Evolutionary conservation across 78 protist genomes (phyloP), one percentile per base, ranked within the genome.

Genomic region (Reticulomyxa filosa): DNA sequence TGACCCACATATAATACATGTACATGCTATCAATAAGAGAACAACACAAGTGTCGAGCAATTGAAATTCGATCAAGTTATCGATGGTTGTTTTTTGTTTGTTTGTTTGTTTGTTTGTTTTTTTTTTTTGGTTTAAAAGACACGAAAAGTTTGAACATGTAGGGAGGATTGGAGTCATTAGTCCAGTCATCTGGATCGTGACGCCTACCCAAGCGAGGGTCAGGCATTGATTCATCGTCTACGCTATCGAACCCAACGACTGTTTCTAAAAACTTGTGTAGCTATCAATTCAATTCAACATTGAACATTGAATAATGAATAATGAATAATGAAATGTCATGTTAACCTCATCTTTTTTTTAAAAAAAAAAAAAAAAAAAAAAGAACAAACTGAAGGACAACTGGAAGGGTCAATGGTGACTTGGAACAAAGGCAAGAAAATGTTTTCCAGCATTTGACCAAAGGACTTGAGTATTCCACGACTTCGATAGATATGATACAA

Each of bases 401-500:
- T 6, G 13, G 37, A 0, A 17, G 72, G 63, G 34, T 53, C 46
- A n/a, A 0, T 3, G 17, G 63, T 33, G 17, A 69, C 97, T 37
- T 86, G 88, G 29, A 90, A 93, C 30, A 93, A 78, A 11, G 97
- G 98, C 39, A 30, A 62, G 81, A 93, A 93, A 11, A 93, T 42
- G 76, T 89, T 67, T 2, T n/a, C 17, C 25, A 86, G 30, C 62
- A 83, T 52, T 36, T 68, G 79, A 17, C 59, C 61, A 66, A 89
- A 84, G 36, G 29, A 56, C 5, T 62, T n/a, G 1, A 87, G 59
- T 22, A 8, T n/a, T 4, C 78, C 72, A 0, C 32, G 33, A 42
- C 42, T 57, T n/a, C 75, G 55, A 53, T 67, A 71, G 33, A 72
- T 57, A 27, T 67, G 59, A 65, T 81, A 93, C 50, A 93, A 81